Percentiles rank a stretch among this genome's conserved stretches.
phyloP scores from a whole-genome alignment of 441 rosid species.

The Adansonia madagascariensis region DNA sequence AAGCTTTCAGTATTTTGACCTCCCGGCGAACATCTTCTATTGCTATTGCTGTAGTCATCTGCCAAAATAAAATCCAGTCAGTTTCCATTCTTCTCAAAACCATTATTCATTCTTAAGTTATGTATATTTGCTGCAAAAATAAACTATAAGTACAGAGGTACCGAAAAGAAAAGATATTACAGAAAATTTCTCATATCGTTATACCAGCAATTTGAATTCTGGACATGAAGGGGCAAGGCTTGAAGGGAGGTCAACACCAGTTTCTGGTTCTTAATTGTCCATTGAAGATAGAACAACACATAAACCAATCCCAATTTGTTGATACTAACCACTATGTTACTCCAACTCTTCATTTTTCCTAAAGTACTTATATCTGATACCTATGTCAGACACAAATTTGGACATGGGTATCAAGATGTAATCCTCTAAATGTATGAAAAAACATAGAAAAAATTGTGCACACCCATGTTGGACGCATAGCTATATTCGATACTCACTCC shows the following conservation, averaged over 20 bases:
- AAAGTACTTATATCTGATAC: too few species aligned
- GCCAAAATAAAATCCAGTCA: slow-evolving; percentile 30
- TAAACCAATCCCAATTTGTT: slow-evolving; percentile 3
- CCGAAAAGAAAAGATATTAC: background rate
- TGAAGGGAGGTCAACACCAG: background rate
- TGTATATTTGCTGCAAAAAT: background rate
- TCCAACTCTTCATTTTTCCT: too few species aligned
- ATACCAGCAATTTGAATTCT: too few species aligned
- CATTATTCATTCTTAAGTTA: background rate
- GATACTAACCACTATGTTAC: background rate
- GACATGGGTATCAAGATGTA: too few species aligned
- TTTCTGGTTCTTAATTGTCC: background rate
- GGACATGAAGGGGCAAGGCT: background rate
- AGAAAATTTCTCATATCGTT: background rate
- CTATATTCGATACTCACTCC: too few species aligned
- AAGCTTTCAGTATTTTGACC: slow-evolving; percentile 60
- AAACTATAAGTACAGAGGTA: background rate
- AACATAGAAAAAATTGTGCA: too few species aligned
- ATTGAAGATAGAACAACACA: background rate
- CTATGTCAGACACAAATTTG: too few species aligned
- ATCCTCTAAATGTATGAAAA: too few species aligned
- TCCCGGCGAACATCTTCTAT: slow-evolving; percentile 72
- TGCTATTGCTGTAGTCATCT: slow-evolving; percentile 67
- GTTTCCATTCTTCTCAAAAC: slow-evolving; percentile 15
- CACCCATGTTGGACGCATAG: too few species aligned